Conservation (phyloP, 495 filamentous ascomycete genomes). For the Poronia punctata region DNA sequence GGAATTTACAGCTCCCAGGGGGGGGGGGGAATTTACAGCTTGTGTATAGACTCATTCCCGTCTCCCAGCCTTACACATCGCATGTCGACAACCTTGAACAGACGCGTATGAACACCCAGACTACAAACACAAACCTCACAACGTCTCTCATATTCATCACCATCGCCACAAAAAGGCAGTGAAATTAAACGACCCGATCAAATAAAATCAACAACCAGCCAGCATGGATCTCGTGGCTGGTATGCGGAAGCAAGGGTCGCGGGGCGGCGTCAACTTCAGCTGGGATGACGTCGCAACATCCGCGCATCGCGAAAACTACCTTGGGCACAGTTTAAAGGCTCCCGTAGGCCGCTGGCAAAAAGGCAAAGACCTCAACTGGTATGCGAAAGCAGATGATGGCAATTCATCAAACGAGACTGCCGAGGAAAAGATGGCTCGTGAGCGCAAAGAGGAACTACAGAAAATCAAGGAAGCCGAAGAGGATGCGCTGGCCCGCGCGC, state of each 20-base stretch:
- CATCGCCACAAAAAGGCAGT: too few relatives aligned
- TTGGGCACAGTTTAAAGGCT: slow-evolving; percentile 93
- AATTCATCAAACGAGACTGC: slow-evolving; percentile 47
- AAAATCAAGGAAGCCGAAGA: slow-evolving; percentile 87
- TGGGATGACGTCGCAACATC: slow-evolving; percentile 91
- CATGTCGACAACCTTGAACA: too few relatives aligned
- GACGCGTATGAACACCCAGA: too few relatives aligned
- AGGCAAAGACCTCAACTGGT: slow-evolving; percentile 80
- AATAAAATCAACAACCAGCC: too few relatives aligned
- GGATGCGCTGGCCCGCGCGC: slow-evolving; percentile 74
- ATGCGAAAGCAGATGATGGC: slow-evolving; percentile 60
- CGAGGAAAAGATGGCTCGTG: slow-evolving; percentile 52
- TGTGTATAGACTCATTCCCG: too few relatives aligned
- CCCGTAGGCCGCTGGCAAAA: slow-evolving; percentile 96
- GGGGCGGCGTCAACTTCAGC: slow-evolving; percentile 90
- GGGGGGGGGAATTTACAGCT: too few relatives aligned
- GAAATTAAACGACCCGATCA: too few relatives aligned
- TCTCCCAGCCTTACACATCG: too few relatives aligned
- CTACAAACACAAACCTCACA: too few relatives aligned
- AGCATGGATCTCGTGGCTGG: slow-evolving; percentile 95
- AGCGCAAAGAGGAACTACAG: slow-evolving; percentile 72
- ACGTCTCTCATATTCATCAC: too few relatives aligned
- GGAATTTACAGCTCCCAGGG: too few relatives aligned
- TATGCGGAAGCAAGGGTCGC: slow-evolving; percentile 87
- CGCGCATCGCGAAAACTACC: slow-evolving; percentile 89